Evolutionary conservation across 331 rosid genomes (phyloP).

Genomic region (Malus hybrid): DNA sequence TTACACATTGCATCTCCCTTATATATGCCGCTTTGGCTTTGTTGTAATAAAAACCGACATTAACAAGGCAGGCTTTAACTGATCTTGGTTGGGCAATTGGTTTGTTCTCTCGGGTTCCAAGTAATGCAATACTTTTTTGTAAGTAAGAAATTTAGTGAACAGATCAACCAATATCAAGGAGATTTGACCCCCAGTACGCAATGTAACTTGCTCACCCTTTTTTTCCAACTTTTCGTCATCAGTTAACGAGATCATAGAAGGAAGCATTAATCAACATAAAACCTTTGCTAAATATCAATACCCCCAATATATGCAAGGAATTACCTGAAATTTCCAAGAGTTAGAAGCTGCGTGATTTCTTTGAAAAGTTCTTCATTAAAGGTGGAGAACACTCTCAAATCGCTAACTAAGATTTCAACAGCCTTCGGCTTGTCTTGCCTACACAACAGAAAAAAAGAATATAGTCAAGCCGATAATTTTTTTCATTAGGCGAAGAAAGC

Average conservation of each 20-base stretch:
- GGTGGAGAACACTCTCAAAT: conserved; percentile 70
- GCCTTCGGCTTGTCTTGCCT: conserved; percentile 74
- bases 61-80: neutral
- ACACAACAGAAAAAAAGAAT: conserved; percentile 5
- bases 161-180: neutral
- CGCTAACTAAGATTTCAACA: conserved; percentile 69
- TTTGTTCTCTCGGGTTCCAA: neutral
- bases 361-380: conserved; percentile 77
- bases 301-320: neutral
- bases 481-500: neutral
- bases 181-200: neutral
- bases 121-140: neutral
- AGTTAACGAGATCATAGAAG: neutral
- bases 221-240: neutral
- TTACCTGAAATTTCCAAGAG: conserved; percentile 81
- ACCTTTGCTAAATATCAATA: neutral
- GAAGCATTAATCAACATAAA: neutral
- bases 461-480: conserved; percentile 7
- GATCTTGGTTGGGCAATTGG: neutral
- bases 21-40: neutral
- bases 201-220: neutral
- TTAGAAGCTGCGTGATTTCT: conserved; percentile 81
- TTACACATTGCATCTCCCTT: neutral
- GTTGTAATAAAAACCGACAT: neutral
- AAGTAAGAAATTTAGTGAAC: neutral